phyloP scores from a whole-genome alignment of 1,284 basidiomycete species.

The Cryptococcus jaspeensis region DNA sequence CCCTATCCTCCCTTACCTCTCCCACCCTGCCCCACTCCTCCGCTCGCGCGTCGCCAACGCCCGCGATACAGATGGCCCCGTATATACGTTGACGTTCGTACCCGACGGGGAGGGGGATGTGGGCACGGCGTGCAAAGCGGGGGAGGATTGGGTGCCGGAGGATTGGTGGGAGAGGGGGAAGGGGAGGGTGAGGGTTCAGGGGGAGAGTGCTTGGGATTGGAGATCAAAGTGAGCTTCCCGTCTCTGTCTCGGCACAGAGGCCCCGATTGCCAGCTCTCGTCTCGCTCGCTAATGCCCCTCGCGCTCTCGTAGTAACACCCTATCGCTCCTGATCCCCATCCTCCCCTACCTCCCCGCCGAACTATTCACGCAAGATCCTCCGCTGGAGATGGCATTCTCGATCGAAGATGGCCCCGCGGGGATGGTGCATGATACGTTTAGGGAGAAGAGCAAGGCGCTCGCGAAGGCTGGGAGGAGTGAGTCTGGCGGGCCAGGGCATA shows the following conservation, averaged over 20 bases:
- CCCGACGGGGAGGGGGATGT: slow-evolving; percentile 39
- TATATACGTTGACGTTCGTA: slow-evolving; percentile 38
- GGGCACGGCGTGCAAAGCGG: slow-evolving; percentile 30
- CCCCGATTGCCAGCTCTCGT: too few relatives aligned
- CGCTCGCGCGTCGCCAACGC: slow-evolving; percentile 25
- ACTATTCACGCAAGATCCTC: slow-evolving; percentile 32
- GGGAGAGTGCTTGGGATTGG: too few relatives aligned
- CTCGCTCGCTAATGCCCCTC: too few relatives aligned
- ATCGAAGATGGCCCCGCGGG: slow-evolving; percentile 36
- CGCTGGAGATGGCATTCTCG: slow-evolving; percentile 34
- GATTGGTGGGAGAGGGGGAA: slow-evolving; percentile 22
- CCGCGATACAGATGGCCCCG: slow-evolving; percentile 5
- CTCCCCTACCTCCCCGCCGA: slow-evolving; percentile 33
- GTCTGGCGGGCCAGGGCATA: too few relatives aligned
- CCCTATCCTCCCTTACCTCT: slow-evolving; percentile 38
- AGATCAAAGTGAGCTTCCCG: too few relatives aligned
- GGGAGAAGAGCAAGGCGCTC: slow-evolving; percentile 28
- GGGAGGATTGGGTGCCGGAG: slow-evolving; percentile 19
- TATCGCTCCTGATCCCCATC: slow-evolving; percentile 34
- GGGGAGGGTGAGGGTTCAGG: too few relatives aligned
- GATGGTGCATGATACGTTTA: slow-evolving; percentile 28
- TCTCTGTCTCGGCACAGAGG: too few relatives aligned
- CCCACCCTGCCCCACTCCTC: slow-evolving; percentile 27
- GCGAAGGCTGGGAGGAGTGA: slow-evolving; percentile 29
- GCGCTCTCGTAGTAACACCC: slow-evolving; percentile 31